Conservation (phyloP, 305 asterid genomes). For the Fraxinus sp. region DNA sequence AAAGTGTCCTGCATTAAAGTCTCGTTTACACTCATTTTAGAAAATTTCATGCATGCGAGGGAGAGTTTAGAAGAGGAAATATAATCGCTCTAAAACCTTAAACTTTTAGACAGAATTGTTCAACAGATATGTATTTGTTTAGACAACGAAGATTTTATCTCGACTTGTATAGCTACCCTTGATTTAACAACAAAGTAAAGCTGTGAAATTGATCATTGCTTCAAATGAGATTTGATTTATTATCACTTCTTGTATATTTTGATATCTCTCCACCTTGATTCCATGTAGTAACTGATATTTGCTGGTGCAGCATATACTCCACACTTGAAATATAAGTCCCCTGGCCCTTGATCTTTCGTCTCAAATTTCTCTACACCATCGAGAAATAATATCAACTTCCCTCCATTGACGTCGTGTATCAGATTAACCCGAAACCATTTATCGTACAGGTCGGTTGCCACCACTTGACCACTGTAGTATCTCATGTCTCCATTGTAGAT, state of each 20-base stretch:
- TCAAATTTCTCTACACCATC: conserved; percentile 29
- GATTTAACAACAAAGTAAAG: neutral
- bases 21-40: neutral
- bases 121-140: neutral
- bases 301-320: conserved; percentile 42
- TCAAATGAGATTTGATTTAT: neutral
- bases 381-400: conserved; percentile 30
- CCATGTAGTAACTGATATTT: conserved; percentile 33
- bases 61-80: neutral
- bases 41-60: neutral
- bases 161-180: neutral
- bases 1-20: neutral
- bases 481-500: conserved; percentile 35
- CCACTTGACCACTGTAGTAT: conserved; percentile 27
- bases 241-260: conserved; percentile 25
- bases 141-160: neutral
- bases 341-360: conserved; percentile 36
- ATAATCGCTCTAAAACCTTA: neutral
- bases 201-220: neutral
- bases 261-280: conserved; percentile 40
- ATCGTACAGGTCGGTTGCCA: conserved; percentile 27
- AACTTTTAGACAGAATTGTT: neutral
- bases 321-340: conserved; percentile 38
- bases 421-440: conserved; percentile 38
- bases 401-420: conserved; percentile 36